These are phyloP conservation scores for Pseudogymnoascus verrucosus DNA, from an alignment of 2,329 filamentous ascomycete species.

Conservation along the genomic window DNA sequence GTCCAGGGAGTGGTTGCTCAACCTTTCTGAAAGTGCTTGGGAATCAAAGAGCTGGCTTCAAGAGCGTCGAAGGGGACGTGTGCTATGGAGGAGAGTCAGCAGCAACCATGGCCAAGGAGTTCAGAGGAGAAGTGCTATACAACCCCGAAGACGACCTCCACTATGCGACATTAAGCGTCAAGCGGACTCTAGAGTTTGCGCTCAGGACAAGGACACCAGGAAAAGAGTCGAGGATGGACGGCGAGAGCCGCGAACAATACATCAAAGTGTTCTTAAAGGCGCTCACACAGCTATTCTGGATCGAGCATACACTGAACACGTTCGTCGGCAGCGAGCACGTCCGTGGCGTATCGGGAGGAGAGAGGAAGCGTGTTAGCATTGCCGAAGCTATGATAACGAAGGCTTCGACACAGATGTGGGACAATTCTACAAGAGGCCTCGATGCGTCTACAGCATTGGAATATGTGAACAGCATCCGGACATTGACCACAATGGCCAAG, in stretches of 20 bases:
- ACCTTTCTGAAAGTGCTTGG: conserved; percentile 46
- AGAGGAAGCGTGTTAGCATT: conserved; percentile 72
- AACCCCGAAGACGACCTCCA: conserved; percentile 71
- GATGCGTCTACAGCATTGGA: conserved; percentile 73
- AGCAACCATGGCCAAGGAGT: conserved; percentile 59
- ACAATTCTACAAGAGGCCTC: conserved; percentile 72
- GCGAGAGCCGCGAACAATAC: conserved; percentile 51
- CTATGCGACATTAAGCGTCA: conserved; percentile 69
- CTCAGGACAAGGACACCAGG: conserved; percentile 60
- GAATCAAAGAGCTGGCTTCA: conserved; percentile 32
- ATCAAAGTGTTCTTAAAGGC: conserved; percentile 55
- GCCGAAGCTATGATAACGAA: conserved; percentile 70
- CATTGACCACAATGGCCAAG: conserved; percentile 70
- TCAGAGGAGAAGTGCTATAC: conserved; percentile 64
- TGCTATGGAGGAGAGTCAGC: conserved; percentile 47
- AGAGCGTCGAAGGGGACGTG: conserved; percentile 32
- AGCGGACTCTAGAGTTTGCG: conserved; percentile 66
- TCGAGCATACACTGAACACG: conserved; percentile 63
- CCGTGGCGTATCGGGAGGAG: conserved; percentile 70
- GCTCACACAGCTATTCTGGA: conserved; percentile 62
- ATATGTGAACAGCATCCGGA: conserved; percentile 60
- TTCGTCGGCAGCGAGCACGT: conserved; percentile 69
- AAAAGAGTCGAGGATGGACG: conserved; percentile 50
- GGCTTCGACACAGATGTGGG: conserved; percentile 67
- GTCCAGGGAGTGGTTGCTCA: conserved; percentile 39